Conservation (phyloP, 305 asterid species). For the Stenogyne calaminthoides region DNA sequence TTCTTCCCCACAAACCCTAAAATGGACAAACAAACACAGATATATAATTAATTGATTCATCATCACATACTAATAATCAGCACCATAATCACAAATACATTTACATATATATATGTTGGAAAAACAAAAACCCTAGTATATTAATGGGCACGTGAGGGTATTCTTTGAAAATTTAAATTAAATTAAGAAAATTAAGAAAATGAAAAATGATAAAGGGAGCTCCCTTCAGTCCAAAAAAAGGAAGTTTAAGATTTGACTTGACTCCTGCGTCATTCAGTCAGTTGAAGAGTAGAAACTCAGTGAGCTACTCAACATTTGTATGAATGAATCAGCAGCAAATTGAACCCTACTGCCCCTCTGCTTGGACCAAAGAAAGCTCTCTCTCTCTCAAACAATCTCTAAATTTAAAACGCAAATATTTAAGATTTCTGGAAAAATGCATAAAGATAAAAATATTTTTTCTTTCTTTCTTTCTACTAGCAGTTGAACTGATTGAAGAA, state of each 20-base stretch:
- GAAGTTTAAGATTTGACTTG: slow-evolving; percentile 63
- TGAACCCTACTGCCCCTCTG: slow-evolving; percentile 63
- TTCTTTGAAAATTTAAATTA: no score
- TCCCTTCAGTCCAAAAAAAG: slow-evolving; percentile 99
- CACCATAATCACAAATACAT: neutral
- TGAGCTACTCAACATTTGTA: slow-evolving; percentile 61
- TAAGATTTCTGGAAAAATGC: neutral
- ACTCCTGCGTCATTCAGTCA: slow-evolving; percentile 97
- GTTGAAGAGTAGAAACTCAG: slow-evolving; percentile 30
- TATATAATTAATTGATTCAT: neutral
- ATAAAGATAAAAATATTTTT: no score
- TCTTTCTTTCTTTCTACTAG: neutral
- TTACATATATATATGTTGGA: neutral
- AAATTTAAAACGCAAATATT: no score
- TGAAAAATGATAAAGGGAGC: slow-evolving; percentile 61
- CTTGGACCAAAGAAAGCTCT: slow-evolving; percentile 97
- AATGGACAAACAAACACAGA: neutral
- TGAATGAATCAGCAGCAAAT: slow-evolving; percentile 98
- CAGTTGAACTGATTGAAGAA: no score
- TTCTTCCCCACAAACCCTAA: slow-evolving; percentile 50
- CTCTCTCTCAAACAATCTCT: slow-evolving; percentile 31
- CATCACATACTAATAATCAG: neutral
- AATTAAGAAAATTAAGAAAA: neutral
- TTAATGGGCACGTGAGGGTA: no score
- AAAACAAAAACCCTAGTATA: neutral